A percentile compares a stretch with the other conserved stretches of the same genome.
These are phyloP conservation scores for Tylopilus intermedius DNA, from an alignment of 768 basidiomycete species.

Conservation along the genomic window DNA sequence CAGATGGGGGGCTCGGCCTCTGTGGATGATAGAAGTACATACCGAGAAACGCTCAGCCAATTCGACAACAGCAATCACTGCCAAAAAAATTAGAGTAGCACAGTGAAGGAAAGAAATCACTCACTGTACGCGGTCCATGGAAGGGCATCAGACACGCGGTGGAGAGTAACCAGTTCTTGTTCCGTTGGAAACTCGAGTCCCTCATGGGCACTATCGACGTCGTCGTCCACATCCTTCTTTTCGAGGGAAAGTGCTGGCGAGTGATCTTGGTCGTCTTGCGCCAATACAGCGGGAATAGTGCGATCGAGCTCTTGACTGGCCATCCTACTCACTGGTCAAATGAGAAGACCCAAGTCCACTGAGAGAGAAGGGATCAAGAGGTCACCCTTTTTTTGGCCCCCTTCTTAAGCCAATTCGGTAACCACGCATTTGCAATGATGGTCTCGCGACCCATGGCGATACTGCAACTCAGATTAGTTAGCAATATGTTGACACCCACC, in stretches of 20 bases:
- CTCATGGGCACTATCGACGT: constrained; percentile 38
- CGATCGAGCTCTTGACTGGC: constrained; percentile 7
- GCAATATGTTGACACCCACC: background rate
- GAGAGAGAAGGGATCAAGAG: background rate
- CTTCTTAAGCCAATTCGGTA: constrained; percentile 6
- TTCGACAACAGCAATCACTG: constrained; percentile 65
- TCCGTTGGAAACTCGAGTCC: constrained; percentile 61
- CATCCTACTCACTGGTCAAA: constrained; percentile 6
- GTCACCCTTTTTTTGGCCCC: background rate
- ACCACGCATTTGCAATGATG: background rate
- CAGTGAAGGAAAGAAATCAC: background rate
- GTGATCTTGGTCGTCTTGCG: constrained; percentile 7
- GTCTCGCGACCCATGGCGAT: background rate
- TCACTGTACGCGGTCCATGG: constrained; percentile 51
- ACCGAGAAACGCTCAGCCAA: constrained; percentile 73
- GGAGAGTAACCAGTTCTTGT: constrained; percentile 53
- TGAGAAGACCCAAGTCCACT: background rate
- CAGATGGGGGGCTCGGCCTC: background rate
- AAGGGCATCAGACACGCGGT: constrained; percentile 54
- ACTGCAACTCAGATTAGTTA: background rate
- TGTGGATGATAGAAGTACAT: constrained; percentile 11
- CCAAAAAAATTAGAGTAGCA: background rate
- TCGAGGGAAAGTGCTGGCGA: constrained; percentile 11
- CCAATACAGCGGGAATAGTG: constrained; percentile 9
- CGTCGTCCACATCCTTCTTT: constrained; percentile 23